These are phyloP conservation scores for Tephrocybe sp. DNA, from an alignment of 768 basidiomycete species.

Conservation along the genomic window DNA sequence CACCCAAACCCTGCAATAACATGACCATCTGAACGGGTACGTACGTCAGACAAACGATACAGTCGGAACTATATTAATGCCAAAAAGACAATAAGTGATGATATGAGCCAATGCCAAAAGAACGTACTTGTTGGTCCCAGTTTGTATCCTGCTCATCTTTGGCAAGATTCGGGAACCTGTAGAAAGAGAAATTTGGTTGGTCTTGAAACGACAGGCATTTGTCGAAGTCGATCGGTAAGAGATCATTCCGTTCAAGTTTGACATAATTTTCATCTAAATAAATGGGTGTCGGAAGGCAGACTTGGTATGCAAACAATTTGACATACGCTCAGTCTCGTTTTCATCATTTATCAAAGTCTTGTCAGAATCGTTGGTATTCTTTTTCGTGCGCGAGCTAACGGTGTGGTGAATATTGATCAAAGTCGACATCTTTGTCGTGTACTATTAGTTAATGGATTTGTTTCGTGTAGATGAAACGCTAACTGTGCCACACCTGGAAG, in stretches of 20 bases:
- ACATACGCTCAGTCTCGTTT: neutral
- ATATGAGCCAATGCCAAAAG: neutral
- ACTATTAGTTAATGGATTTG: neutral
- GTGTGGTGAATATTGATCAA: slow-evolving; percentile 16
- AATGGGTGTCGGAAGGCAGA: neutral
- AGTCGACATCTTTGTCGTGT: slow-evolving; percentile 8
- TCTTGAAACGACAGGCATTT: slow-evolving; percentile 7
- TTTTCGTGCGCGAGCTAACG: neutral
- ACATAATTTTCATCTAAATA: neutral
- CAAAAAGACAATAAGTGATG: neutral
- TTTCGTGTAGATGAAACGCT: neutral
- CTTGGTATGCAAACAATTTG: neutral
- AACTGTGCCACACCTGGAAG: slow-evolving; percentile 8
- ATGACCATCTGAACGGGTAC: neutral
- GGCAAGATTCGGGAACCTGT: slow-evolving; percentile 2
- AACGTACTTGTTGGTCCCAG: slow-evolving; percentile 5
- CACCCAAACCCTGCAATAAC: neutral
- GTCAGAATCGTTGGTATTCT: neutral
- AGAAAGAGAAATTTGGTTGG: slow-evolving; percentile 8
- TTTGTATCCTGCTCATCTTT: neutral
- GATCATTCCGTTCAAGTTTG: neutral
- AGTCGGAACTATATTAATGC: slow-evolving; percentile 5
- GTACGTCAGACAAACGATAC: slow-evolving; percentile 9
- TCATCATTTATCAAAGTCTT: neutral
- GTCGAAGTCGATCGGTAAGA: slow-evolving; percentile 4